Conservation (phyloP, 495 filamentous ascomycete genomes). For the Trichoderma parareesei region DNA sequence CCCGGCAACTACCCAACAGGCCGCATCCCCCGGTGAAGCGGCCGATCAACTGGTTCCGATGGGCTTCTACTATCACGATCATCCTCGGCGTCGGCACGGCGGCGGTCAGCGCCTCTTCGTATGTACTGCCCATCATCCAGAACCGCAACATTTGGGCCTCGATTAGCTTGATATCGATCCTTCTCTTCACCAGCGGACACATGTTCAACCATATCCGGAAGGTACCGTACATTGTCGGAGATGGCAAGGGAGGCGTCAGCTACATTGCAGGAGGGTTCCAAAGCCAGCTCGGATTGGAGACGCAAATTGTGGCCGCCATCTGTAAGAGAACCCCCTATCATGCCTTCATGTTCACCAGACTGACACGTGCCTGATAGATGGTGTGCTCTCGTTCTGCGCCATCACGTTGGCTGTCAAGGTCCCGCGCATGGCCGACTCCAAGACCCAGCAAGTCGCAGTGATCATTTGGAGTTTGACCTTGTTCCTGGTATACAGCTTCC, state of each 20-base stretch:
- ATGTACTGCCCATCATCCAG: slow-evolving; percentile 76
- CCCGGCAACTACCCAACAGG: slow-evolving; percentile 64
- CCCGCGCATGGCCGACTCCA: slow-evolving; percentile 71
- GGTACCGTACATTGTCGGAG: slow-evolving; percentile 86
- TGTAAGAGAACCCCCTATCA: slow-evolving; percentile 54
- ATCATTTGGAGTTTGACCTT: slow-evolving; percentile 74
- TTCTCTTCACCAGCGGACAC: slow-evolving; percentile 92
- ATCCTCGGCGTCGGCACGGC: slow-evolving; percentile 59
- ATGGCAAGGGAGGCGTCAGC: slow-evolving; percentile 75
- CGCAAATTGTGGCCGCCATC: slow-evolving; percentile 88
- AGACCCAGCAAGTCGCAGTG: slow-evolving; percentile 71
- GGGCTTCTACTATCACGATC: slow-evolving; percentile 57
- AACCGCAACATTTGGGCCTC: slow-evolving; percentile 93
- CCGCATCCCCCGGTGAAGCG: slow-evolving; percentile 69
- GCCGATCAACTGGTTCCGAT: slow-evolving; percentile 77
- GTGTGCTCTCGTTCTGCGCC: slow-evolving; percentile 81
- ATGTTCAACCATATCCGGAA: slow-evolving; percentile 99
- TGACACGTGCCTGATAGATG: slow-evolving; percentile 49
- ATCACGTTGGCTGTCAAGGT: slow-evolving; percentile 88
- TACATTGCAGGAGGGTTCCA: slow-evolving; percentile 94
- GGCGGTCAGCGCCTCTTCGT: slow-evolving; percentile 68
- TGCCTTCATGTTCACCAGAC: background rate
- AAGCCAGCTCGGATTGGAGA: slow-evolving; percentile 92
- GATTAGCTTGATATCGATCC: slow-evolving; percentile 76
- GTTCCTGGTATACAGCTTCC: slow-evolving; percentile 81